Conservation (phyloP, 257 asterid species). For the Dorcoceras hygrometricum region DNA sequence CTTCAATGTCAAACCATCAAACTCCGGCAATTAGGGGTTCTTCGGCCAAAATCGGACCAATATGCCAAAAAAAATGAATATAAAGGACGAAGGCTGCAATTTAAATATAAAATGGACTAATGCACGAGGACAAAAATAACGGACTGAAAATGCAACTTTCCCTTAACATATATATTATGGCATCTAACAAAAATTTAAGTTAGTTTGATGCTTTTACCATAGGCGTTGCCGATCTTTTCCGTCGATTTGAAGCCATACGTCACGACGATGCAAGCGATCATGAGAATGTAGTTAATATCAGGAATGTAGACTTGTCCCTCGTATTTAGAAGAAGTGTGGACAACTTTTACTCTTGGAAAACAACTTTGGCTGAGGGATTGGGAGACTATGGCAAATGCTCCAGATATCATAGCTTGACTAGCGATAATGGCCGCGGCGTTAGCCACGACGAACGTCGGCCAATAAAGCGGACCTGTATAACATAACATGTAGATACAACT, state of each 20-base stretch:
- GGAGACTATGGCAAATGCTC: constrained; percentile 54
- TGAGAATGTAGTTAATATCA: constrained; percentile 62
- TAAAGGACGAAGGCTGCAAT: no score
- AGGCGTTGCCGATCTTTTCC: constrained; percentile 60
- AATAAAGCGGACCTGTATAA: constrained; percentile 46
- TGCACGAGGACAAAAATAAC: no score
- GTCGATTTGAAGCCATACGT: constrained; percentile 53
- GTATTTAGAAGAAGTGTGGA: constrained; percentile 63
- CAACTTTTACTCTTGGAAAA: constrained; percentile 67
- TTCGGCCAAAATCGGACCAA: no score
- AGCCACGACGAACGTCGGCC: constrained; percentile 78
- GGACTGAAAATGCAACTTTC: no score
- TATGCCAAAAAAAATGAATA: no score
- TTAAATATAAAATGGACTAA: no score
- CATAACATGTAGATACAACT: no score
- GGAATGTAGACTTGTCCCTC: constrained; percentile 83
- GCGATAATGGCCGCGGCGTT: constrained; percentile 71
- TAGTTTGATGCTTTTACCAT: constrained; percentile 35
- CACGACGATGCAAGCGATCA: constrained; percentile 60
- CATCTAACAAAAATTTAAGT: background rate
- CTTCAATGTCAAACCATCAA: no score
- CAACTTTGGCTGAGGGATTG: constrained; percentile 62
- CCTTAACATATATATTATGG: background rate
- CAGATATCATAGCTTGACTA: constrained; percentile 84
- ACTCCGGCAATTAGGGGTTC: no score